Conservation (phyloP, 2,329 filamentous ascomycete species). For the Balansia obtecta region DNA sequence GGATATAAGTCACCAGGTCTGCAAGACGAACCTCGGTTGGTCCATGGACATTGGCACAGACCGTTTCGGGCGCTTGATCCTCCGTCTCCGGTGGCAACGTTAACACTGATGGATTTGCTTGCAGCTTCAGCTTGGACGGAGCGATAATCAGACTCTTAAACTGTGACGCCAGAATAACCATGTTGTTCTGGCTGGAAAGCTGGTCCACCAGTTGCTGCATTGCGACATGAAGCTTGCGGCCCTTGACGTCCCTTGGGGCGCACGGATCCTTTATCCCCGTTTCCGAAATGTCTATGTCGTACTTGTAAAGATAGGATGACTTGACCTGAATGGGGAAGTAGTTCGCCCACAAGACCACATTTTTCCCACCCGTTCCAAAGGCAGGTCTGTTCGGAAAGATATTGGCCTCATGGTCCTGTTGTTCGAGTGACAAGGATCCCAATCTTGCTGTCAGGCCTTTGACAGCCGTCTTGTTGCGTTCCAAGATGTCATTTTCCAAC, state of each 20-base stretch:
- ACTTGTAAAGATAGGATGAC: conserved; percentile 28
- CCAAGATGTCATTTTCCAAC: conserved; percentile 30
- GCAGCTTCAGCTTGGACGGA: conserved; percentile 22
- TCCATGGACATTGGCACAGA: conserved; percentile 29
- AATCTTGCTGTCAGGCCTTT: conserved; percentile 22
- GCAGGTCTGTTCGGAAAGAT: conserved; percentile 35
- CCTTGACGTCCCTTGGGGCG: conserved; percentile 22
- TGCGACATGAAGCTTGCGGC: conserved; percentile 30
- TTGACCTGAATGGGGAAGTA: conserved; percentile 35
- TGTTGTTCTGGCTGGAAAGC: conserved; percentile 20
- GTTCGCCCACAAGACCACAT: conserved; percentile 39
- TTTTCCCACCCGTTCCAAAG: conserved; percentile 31
- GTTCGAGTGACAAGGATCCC: conserved; percentile 20
- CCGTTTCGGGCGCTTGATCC: conserved; percentile 19
- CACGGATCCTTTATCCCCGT: conserved; percentile 21
- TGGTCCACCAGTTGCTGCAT: conserved; percentile 25
- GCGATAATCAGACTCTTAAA: conserved; percentile 38
- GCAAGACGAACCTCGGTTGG: conserved; percentile 26
- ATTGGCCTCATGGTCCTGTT: conserved; percentile 11
- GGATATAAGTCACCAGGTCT: conserved; percentile 31
- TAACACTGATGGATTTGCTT: conserved; percentile 19
- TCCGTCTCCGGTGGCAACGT: conserved; percentile 21
- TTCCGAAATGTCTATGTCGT: conserved; percentile 30
- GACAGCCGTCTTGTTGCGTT: conserved; percentile 15
- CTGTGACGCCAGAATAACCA: conserved; percentile 30